Evolutionary conservation across 805 yeast species (phyloP).

Genomic region (Candida hispaniensis): DNA sequence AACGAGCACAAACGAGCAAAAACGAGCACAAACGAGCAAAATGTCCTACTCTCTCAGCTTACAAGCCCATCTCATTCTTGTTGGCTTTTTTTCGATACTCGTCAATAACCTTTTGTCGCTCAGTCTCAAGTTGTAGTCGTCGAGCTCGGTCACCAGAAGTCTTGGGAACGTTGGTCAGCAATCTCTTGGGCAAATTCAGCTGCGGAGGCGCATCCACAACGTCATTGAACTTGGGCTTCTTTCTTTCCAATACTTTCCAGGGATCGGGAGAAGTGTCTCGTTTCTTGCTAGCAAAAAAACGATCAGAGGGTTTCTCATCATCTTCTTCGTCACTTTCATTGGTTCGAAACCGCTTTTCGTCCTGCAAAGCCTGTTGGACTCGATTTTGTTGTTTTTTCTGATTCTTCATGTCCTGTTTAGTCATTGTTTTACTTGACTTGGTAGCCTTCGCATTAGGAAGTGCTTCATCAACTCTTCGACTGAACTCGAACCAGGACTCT

Average conservation of each 20-base stretch:
- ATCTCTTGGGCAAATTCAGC: conserved; percentile 27
- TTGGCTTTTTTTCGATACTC: conserved; percentile 27
- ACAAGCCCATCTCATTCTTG: conserved; percentile 8
- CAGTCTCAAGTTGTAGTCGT: conserved; percentile 31
- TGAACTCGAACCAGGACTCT: conserved; percentile 32
- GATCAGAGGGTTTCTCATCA: conserved; percentile 1
- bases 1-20: no score
- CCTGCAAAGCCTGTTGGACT: conserved; percentile 20
- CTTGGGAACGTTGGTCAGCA: conserved; percentile 31
- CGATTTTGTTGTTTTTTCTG: conserved; percentile 21
- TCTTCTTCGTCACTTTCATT: conserved; percentile 17
- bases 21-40: no score
- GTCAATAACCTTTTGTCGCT: conserved; percentile 30
- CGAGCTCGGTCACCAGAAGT: conserved; percentile 32
- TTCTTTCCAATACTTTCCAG: conserved; percentile 30
- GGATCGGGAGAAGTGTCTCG: conserved; percentile 35
- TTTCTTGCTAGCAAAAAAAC: conserved; percentile 14
- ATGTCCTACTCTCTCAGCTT: conserved; percentile 18
- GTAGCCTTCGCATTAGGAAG: conserved; percentile 32
- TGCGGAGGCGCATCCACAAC: conserved; percentile 35
- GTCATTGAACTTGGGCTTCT: conserved; percentile 33
- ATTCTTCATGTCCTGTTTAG: conserved; percentile 25
- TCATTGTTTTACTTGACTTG: conserved; percentile 24
- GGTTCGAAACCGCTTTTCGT: conserved; percentile 12
- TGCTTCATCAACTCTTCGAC: conserved; percentile 33